A percentile compares a stretch with the other conserved stretches of the same genome.
Conservation (phyloP, 2,329 filamentous ascomycete species). For the Ambrosiella beaveri region DNA sequence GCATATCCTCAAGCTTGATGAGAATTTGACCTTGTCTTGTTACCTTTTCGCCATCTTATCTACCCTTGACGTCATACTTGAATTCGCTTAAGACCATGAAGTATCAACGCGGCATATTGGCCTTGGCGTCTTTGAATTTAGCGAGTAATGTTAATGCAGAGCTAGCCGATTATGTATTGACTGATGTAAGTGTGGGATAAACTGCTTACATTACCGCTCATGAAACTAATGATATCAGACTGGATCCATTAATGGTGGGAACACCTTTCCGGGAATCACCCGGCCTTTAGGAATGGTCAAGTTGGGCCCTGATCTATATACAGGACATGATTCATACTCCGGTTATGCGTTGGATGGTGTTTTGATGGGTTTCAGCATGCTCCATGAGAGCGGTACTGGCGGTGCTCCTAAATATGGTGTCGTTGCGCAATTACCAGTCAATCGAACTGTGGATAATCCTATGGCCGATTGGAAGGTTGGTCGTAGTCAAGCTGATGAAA, state of each 20-base stretch:
- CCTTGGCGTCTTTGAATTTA: neutral
- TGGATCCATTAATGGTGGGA: slow-evolving; percentile 28
- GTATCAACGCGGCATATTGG: neutral
- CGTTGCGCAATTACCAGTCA: slow-evolving; percentile 39
- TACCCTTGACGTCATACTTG: neutral
- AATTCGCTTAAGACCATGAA: neutral
- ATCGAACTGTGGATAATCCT: slow-evolving; percentile 34
- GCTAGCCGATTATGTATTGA: slow-evolving; percentile 21
- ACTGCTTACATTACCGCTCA: neutral
- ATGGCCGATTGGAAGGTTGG: slow-evolving; percentile 37
- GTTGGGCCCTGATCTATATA: slow-evolving; percentile 32
- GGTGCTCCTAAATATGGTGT: slow-evolving; percentile 55
- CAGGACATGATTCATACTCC: slow-evolving; percentile 33
- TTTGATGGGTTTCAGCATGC: slow-evolving; percentile 44
- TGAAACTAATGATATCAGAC: slow-evolving; percentile 21
- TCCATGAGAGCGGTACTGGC: slow-evolving; percentile 50
- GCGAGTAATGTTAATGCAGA: slow-evolving; percentile 13
- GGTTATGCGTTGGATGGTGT: slow-evolving; percentile 33
- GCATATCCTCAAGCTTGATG: no score
- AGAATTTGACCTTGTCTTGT: no score
- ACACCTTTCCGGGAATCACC: slow-evolving; percentile 33
- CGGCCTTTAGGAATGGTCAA: slow-evolving; percentile 32
- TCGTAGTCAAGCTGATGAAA: slow-evolving; percentile 32
- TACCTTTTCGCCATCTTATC: no score
- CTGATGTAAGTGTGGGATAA: slow-evolving; percentile 18